Conservation (phyloP, 1,284 basidiomycete genomes). For the Coniophora puteana region DNA sequence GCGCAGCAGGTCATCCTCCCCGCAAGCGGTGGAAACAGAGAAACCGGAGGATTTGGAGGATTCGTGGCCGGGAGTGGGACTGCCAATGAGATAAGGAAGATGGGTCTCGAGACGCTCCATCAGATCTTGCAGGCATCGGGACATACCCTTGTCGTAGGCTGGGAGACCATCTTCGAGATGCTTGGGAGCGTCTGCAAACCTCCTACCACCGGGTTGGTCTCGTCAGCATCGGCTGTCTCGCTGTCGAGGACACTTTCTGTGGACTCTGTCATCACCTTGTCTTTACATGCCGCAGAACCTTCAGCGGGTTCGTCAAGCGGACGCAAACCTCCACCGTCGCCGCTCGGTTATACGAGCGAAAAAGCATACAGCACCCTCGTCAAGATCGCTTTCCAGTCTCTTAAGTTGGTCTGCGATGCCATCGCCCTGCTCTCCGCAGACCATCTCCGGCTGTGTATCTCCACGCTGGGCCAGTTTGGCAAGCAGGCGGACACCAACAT, state of each 20-base stretch:
- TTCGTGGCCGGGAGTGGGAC: slow-evolving; percentile 37
- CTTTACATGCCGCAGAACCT: slow-evolving; percentile 38
- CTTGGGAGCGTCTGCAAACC: slow-evolving; percentile 78
- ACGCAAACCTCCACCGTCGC: slow-evolving; percentile 41
- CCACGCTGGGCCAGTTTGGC: slow-evolving; percentile 87
- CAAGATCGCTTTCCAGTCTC: slow-evolving; percentile 89
- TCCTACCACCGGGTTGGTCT: too few species aligned
- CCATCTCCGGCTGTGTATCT: slow-evolving; percentile 85
- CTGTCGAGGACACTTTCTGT: slow-evolving; percentile 35
- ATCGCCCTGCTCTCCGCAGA: slow-evolving; percentile 77
- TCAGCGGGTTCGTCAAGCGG: too few species aligned
- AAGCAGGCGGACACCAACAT: slow-evolving; percentile 94
- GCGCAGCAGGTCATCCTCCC: slow-evolving; percentile 76
- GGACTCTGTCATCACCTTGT: slow-evolving; percentile 39
- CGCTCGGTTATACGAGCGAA: slow-evolving; percentile 53
- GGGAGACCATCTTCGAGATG: slow-evolving; percentile 92
- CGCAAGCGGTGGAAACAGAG: slow-evolving; percentile 33
- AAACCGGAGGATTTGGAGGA: too few species aligned
- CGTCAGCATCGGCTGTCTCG: too few species aligned
- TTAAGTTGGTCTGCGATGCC: slow-evolving; percentile 94
- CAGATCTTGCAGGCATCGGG: slow-evolving; percentile 88
- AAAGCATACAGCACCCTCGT: slow-evolving; percentile 66
- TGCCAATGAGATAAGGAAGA: slow-evolving; percentile 75
- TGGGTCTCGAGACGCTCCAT: slow-evolving; percentile 87
- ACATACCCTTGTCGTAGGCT: slow-evolving; percentile 87